Conservation (phyloP, 1,284 basidiomycete species). For the Gastroboletus turbinatus region DNA sequence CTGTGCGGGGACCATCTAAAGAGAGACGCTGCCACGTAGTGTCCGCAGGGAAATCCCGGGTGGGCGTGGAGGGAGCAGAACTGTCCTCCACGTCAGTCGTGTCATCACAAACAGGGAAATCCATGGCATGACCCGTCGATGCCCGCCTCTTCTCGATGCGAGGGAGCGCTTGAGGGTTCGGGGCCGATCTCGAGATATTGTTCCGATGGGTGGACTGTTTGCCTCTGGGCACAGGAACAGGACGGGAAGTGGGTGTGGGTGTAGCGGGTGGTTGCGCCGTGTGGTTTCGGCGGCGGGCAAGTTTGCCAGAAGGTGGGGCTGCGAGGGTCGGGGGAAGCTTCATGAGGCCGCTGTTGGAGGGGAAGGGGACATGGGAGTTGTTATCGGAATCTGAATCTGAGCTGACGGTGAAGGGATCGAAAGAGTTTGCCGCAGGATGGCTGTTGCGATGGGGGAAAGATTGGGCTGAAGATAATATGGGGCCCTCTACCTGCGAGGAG, state of each 20-base stretch:
- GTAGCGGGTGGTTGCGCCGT: conserved; percentile 23
- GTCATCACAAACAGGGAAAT: conserved; percentile 71
- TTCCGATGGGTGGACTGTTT: conserved; percentile 42
- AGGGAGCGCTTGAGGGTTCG: conserved; percentile 15
- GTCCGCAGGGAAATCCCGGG: conserved; percentile 28
- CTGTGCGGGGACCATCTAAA: conserved; percentile 49
- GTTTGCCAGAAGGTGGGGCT: conserved; percentile 50
- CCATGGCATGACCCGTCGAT: conserved; percentile 27
- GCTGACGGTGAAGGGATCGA: conserved; percentile 57
- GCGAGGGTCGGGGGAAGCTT: conserved; percentile 43
- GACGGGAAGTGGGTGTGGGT: conserved; percentile 28
- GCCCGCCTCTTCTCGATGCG: conserved; percentile 32
- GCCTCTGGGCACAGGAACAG: conserved; percentile 47
- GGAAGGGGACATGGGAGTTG: conserved; percentile 15
- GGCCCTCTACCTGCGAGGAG: conserved; percentile 64
- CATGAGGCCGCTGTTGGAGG: conserved; percentile 28
- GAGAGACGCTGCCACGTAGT: conserved; percentile 35
- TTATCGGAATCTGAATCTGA: conserved; percentile 40
- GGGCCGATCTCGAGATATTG: conserved; percentile 36
- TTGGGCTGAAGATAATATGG: conserved; percentile 30
- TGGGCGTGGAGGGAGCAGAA: conserved; percentile 42
- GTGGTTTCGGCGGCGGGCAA: conserved; percentile 49
- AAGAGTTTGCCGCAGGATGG: conserved; percentile 42
- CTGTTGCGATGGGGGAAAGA: conserved; percentile 32
- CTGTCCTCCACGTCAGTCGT: conserved; percentile 48